Conservation (phyloP, 2,329 filamentous ascomycete genomes). For the Torrubiella hemipterigena region DNA sequence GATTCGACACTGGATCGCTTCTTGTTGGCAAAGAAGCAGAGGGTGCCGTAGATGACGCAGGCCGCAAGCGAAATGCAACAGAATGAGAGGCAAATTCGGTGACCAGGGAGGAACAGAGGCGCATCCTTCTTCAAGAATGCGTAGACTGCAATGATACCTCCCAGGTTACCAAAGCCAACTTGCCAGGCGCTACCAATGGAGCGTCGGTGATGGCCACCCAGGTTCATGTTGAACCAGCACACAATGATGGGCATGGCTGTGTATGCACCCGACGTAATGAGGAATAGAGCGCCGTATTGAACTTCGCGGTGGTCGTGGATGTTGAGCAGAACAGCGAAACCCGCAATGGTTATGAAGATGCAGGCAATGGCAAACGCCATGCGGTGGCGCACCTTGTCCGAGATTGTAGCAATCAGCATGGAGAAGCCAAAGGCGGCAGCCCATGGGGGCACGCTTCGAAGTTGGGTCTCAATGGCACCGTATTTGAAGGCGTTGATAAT, state of each 20-base stretch:
- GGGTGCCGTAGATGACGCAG: conserved; percentile 47
- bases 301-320: conserved; percentile 55
- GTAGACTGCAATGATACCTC: conserved; percentile 68
- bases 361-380: conserved; percentile 62
- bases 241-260: conserved; percentile 82
- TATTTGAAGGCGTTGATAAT: conserved; percentile 61
- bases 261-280: conserved; percentile 71
- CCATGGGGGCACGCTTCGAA: conserved; percentile 47
- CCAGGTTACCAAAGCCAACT: conserved; percentile 67
- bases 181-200: conserved; percentile 66
- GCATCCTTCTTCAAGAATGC: conserved; percentile 55
- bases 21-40: conserved; percentile 48
- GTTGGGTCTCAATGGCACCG: conserved; percentile 41
- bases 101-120: conserved; percentile 59
- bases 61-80: conserved; percentile 52
- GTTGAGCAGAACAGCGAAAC: conserved; percentile 62
- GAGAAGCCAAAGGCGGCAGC: conserved; percentile 65
- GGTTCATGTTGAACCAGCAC: conserved; percentile 75
- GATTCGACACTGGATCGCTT: conserved; percentile 31
- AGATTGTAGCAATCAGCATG: conserved; percentile 60
- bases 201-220: conserved; percentile 59
- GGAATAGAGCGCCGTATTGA: conserved; percentile 71
- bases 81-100: conserved; percentile 67
- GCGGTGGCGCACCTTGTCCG: conserved; percentile 61
- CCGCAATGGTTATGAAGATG: conserved; percentile 59